These are phyloP conservation scores for Ophiostoma triangulosporum DNA, from an alignment of 2,329 filamentous ascomycete genomes.

Conservation along the genomic window DNA sequence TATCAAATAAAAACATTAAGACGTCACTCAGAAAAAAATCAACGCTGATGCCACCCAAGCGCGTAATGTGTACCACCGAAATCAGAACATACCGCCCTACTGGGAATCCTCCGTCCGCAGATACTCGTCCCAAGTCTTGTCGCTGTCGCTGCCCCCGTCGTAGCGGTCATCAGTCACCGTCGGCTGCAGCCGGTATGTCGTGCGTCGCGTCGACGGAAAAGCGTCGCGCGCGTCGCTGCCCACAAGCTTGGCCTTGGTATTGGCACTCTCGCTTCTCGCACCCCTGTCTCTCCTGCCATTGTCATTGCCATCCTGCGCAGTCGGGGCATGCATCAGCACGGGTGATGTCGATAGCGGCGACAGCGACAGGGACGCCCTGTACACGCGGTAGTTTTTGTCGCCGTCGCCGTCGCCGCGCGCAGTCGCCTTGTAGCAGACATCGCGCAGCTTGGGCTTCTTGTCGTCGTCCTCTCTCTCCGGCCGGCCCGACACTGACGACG, in stretches of 20 bases:
- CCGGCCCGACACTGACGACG: not conserved
- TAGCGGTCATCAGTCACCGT: not conserved
- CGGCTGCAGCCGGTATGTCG: not conserved
- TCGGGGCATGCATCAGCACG: not conserved
- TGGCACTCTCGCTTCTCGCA: not conserved
- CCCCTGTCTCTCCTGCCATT: not conserved
- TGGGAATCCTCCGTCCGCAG: not conserved
- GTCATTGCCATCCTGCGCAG: not conserved
- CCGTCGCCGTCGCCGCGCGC: conserved; percentile 3
- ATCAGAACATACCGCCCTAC: too few relatives aligned
- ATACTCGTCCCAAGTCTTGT: conserved; percentile 12
- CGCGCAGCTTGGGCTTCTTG: not conserved
- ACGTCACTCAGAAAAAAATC: too few relatives aligned
- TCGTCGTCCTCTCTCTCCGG: not conserved
- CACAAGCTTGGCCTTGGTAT: not conserved
- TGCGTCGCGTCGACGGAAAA: not conserved
- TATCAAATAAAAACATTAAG: too few relatives aligned
- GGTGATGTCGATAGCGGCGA: not conserved
- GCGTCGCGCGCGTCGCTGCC: not conserved
- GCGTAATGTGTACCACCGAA: too few relatives aligned
- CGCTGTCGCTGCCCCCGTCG: not conserved
- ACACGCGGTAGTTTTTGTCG: conserved; percentile 1
- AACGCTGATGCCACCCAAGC: too few relatives aligned
- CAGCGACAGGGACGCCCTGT: not conserved
- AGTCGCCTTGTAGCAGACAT: not conserved